Conservation (phyloP, 257 asterid species). For the Capsicum rhomboideum region DNA sequence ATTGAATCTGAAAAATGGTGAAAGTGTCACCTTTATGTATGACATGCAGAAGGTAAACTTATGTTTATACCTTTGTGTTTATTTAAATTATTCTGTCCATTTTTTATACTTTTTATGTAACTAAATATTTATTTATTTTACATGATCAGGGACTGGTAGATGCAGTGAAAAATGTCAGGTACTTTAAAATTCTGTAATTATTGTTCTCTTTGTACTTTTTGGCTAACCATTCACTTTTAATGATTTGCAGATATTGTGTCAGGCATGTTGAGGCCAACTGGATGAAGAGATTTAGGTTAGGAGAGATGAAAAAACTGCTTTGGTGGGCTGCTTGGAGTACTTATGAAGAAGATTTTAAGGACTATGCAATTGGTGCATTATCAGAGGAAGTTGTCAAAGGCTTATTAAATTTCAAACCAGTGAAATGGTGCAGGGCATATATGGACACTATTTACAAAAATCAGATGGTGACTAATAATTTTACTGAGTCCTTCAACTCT, state of each 20-base stretch:
- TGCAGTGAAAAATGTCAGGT: background rate
- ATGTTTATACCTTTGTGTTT: too few relatives aligned
- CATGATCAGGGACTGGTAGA: background rate
- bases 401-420: background rate
- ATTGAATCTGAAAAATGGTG: too few relatives aligned
- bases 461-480: background rate
- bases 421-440: background rate
- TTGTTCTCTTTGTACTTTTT: too few relatives aligned
- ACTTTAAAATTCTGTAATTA: background rate
- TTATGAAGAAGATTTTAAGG: background rate
- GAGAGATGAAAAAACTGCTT: background rate
- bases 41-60: too few relatives aligned
- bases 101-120: too few relatives aligned
- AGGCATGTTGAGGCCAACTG: background rate
- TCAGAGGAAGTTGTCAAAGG: background rate
- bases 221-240: background rate
- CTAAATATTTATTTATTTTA: too few relatives aligned
- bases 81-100: too few relatives aligned
- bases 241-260: background rate
- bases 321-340: background rate
- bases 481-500: background rate
- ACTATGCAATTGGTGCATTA: background rate
- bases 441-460: background rate
- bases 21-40: too few relatives aligned
- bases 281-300: background rate